These are phyloP conservation scores for Pyrus betulifolia DNA, from an alignment of 306 rosid genomes.

Conservation along the genomic window DNA sequence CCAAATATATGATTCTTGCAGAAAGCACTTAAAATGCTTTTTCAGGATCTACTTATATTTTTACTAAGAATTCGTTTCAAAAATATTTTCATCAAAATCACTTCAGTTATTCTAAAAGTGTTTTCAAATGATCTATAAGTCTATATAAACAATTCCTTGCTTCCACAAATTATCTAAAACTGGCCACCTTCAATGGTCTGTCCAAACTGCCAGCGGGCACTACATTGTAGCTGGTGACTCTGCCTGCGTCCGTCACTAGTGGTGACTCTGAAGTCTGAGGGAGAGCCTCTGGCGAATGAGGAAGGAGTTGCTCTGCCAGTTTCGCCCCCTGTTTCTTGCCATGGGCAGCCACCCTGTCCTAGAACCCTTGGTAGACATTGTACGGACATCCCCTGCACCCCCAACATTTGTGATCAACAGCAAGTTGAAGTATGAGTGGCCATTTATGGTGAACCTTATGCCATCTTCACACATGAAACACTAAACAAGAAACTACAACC, in stretches of 20 bases:
- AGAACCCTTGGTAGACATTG: constrained; percentile 23
- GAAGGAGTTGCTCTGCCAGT: constrained; percentile 37
- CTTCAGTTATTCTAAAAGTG: too few species aligned
- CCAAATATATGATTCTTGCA: too few species aligned
- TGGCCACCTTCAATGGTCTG: constrained; percentile 37
- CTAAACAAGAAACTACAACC: not conserved
- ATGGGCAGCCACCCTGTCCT: constrained; percentile 27
- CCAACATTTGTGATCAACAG: constrained; percentile 30
- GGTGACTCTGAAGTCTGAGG: constrained; percentile 22
- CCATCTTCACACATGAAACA: constrained; percentile 34
- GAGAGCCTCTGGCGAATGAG: constrained; percentile 34
- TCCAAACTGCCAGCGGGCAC: constrained; percentile 28
- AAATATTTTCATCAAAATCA: too few species aligned
- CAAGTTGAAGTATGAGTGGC: constrained; percentile 34
- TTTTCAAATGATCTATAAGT: too few species aligned
- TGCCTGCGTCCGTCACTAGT: constrained; percentile 18
- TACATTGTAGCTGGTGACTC: constrained; percentile 14
- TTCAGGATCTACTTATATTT: too few species aligned
- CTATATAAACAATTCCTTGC: not conserved
- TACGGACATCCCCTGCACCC: constrained; percentile 23
- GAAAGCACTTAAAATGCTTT: too few species aligned
- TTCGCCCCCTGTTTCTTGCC: constrained; percentile 39
- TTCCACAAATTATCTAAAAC: constrained; percentile 6
- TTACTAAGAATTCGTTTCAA: too few species aligned
- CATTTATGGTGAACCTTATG: constrained; percentile 38